Evolutionary conservation across 2,329 filamentous ascomycete genomes (phyloP), one percentile per base, ranked within the genome.

Genomic region (Tolypocladium guangdongense): DNA sequence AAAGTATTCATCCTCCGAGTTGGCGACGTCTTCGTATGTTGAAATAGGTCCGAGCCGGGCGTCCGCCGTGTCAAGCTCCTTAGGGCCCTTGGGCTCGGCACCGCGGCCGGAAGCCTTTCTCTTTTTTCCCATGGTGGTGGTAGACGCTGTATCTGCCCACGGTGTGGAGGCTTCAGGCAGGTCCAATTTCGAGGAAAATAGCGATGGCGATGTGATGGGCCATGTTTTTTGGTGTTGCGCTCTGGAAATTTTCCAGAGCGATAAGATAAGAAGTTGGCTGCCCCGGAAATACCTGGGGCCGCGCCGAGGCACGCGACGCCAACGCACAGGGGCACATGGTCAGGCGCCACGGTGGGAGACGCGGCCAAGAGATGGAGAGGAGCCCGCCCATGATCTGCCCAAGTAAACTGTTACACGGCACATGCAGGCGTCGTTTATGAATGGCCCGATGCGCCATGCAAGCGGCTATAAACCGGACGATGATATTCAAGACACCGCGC

Each of bases 1-100:
- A 63, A 92, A 89, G 68, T 96, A 95, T 66, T 96, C 90, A 68
- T 99, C 93, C 68, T 96, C 90, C 1, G 90, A 95, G 67, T 96
- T 86, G 59, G 91, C 89, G 61, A 99, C 86, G 70, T 95, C 90
- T 69, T 92, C 84, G 68, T 80, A 92, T 2, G 81, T 84, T 48
- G 69, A 75, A 62, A 84, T 74, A 24, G 74, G 74, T 27, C 76
- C 78, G 18, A 90, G 78, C 51, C 83, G 82, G 37, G 84, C 81
- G 57, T 84, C 82, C 35, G 73, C 70, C 49, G 74, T 64, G 63
- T 84, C 71, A 55, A 81, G 64, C 36, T 82, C 81, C 56, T 74
- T 75, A 4, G 80, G 79, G 3, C 78, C 80, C 10, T 70, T 72
- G 22, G 75, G 69, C 55, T 68, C 71, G 35, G 71, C 60, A 51